These are phyloP conservation scores for Talaromyces stipitatus DNA, from an alignment of 495 filamentous ascomycete species.

Conservation along the genomic window DNA sequence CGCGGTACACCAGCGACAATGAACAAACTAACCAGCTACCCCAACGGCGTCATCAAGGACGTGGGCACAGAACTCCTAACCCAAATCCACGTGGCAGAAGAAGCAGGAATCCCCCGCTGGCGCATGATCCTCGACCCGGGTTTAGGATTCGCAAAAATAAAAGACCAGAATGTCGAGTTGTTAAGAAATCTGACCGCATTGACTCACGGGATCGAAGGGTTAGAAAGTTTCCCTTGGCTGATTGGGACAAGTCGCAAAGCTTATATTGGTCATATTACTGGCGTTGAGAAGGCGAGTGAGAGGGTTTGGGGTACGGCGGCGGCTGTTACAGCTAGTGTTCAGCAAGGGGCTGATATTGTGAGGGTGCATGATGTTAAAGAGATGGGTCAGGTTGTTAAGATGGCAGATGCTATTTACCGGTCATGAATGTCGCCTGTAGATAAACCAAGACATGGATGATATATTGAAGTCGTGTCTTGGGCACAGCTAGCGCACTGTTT, in stretches of 20 bases:
- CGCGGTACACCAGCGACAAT: conserved; percentile 83
- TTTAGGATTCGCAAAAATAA: conserved; percentile 84
- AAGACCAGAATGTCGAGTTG: conserved; percentile 72
- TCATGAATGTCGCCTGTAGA: conserved; percentile 11
- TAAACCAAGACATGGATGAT: neutral
- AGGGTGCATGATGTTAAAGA: conserved; percentile 89
- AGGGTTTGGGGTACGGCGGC: conserved; percentile 83
- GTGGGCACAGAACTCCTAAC: conserved; percentile 61
- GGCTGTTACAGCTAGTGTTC: conserved; percentile 77
- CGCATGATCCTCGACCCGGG: conserved; percentile 93
- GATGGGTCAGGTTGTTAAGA: conserved; percentile 80
- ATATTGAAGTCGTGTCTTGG: too few relatives aligned
- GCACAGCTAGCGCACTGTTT: too few relatives aligned
- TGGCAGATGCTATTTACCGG: conserved; percentile 88
- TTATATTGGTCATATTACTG: conserved; percentile 80
- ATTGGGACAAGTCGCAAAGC: conserved; percentile 84
- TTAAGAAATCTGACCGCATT: conserved; percentile 59
- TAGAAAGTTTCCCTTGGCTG: conserved; percentile 78
- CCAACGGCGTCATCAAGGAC: conserved; percentile 60
- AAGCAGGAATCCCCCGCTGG: conserved; percentile 80
- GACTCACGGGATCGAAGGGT: conserved; percentile 46
- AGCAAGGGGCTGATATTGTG: conserved; percentile 91
- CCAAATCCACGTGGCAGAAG: conserved; percentile 70
- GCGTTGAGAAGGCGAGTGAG: conserved; percentile 57
- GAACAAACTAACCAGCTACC: conserved; percentile 62